Evolutionary conservation across 225 moss, liverwort and hornwort species (phyloP), one percentile per base, ranked within the genome.

Genomic region (Polytrichum formosum): DNA sequence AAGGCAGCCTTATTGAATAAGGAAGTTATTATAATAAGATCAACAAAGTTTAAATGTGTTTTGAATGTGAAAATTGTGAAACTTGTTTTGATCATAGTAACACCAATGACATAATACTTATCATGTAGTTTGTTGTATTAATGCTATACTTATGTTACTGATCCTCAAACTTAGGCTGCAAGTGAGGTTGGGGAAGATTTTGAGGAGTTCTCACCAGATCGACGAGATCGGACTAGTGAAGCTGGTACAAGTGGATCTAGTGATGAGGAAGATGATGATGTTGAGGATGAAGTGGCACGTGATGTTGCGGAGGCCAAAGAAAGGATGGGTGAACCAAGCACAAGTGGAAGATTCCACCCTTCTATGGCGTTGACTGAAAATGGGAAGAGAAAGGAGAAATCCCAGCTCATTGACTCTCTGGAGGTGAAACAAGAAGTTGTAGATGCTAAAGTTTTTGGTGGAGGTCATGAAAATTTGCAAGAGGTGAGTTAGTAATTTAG

Each of bases 181-280:
- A 63, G 21, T 16, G 76, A 68, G 1, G 76, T 68, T 64, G 78
- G 61, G 54, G 79, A 73, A 61, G 75, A 78, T 4, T 59, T 66
- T 5, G 86, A 84, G 23, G 87, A 72, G 18, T 76, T 84, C 65
- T 73, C 74, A 18, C 84, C 75, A 66, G 92, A 95, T 72, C 87
- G 92, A 65, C 89, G 85, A 73, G 92, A 95, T 80, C 85, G 91
- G 74, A 95, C 95, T 28, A 92, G 95, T 75, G 95, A 95, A 90
- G 95, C 95, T 72, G 95, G 90, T 55, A 95, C 95, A 55, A 95
- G 95, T 79, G 89, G 91, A 72, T 92, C 90, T 66, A 76, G 77
- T 28, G 79, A 75, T 19, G 82, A 77, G 53, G 83, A 80, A 37
- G 54, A 82, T 28, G 81, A 73, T 26, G 74, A 72, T 1, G 75